Base-by-base conservation (phyloP, 305 asterid genomes). In the Fraxinus platypoda region DNA sequence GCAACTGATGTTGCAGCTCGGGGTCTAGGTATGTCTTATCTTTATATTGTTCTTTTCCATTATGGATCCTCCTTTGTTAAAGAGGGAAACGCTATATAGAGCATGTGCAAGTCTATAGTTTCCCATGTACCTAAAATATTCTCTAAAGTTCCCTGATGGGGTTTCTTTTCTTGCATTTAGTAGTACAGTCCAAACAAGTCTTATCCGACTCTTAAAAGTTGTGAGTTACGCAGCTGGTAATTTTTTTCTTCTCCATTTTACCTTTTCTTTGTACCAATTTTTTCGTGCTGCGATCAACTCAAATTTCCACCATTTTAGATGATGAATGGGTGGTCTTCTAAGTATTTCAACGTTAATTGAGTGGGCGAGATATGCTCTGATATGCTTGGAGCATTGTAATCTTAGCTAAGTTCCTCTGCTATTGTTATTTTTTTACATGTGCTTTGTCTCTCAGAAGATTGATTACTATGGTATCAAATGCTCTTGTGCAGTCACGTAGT, bases 1-100 rank as follows among this genome's bases (percentile, higher is more conserved):
- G 99, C 99, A 85, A 96, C 98, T 64, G 99, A 96, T 83, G 99
- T 96, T 83, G 98, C 99, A 87, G 99, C 98, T 85, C 94, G 99
- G 3, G 99, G 99, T 86, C 90, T 96, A 88, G 99, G 98, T 96
- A 92, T 64, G 92, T 21, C 25, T 57, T 28, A 1, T 57, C 8
- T 57, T 38, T 38, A 13, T 38, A 57, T 57, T 57, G 68, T 19
- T 57, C 62, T 52, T 52, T 52, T 49, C 59, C 59, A 49, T 49
- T 2, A 49, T 12, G 21, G 19, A 13, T 15, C 59, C 59, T 49
- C 19, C 13, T 49, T 52, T 4, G 6, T 6, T 13, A 5, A 52
- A 52, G 19, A n/a, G 21, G 21, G 62, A 52, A 15, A 52, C 46
- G 17, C 4, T 52, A 17, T 15, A 6, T 52, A 8, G 62, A 52